phyloP scores from a whole-genome alignment of 768 basidiomycete genomes.

The Strobilomyces confusus region DNA sequence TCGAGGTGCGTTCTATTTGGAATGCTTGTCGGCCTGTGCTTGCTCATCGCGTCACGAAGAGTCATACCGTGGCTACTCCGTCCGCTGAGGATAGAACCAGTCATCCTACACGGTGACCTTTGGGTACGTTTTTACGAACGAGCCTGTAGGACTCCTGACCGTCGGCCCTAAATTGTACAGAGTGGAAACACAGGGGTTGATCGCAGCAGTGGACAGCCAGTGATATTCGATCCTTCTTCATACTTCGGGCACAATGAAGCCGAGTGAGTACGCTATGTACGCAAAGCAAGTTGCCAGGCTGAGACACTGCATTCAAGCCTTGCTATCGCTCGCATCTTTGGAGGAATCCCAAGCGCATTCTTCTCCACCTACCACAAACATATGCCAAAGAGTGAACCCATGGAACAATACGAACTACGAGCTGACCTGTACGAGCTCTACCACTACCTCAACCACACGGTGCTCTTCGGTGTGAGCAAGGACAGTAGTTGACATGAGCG shows the following conservation, averaged over 20 bases:
- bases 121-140: slow-evolving; percentile 52
- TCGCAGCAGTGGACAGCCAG: slow-evolving; percentile 46
- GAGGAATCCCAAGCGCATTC: slow-evolving; percentile 64
- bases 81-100: slow-evolving; percentile 55
- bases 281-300: neutral
- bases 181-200: slow-evolving; percentile 73
- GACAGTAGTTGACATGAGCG: neutral
- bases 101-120: slow-evolving; percentile 73
- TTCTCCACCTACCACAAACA: slow-evolving; percentile 61
- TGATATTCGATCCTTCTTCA: slow-evolving; percentile 77
- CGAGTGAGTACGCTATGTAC: slow-evolving; percentile 53
- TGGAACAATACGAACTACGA: slow-evolving; percentile 59
- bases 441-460: slow-evolving; percentile 79
- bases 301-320: slow-evolving; percentile 40
- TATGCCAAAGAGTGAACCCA: slow-evolving; percentile 61
- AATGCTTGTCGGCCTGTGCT: neutral
- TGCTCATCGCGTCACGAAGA: slow-evolving; percentile 38
- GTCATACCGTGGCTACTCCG: slow-evolving; percentile 71
- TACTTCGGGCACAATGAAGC: slow-evolving; percentile 81
- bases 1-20: slow-evolving; percentile 35
- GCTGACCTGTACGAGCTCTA: slow-evolving; percentile 73
- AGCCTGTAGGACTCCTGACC: neutral
- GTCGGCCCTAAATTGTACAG: slow-evolving; percentile 34
- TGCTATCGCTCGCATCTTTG: slow-evolving; percentile 76
- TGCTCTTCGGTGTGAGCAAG: slow-evolving; percentile 67